Evolutionary conservation across 805 yeast genomes (phyloP).

Genomic region (Metschnikowia vanudenii): DNA sequence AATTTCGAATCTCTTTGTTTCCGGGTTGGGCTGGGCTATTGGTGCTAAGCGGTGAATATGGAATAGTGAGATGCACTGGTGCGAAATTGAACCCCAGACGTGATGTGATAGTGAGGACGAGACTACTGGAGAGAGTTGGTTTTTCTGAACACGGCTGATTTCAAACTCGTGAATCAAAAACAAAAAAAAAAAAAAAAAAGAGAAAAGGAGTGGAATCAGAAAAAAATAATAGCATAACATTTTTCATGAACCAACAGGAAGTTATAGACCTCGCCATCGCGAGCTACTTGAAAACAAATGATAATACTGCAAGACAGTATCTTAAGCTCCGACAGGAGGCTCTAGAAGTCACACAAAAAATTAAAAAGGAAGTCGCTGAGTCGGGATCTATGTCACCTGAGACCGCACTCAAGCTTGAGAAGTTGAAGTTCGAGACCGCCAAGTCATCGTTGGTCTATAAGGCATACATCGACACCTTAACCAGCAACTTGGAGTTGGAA

Average conservation of each 20-base stretch:
- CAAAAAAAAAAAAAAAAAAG: neutral
- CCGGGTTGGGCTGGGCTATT: slow-evolving; percentile 64
- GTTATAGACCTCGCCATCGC: slow-evolving; percentile 32
- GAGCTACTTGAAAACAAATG: slow-evolving; percentile 32
- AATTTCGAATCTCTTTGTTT: slow-evolving; percentile 48
- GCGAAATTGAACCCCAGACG: slow-evolving; percentile 3
- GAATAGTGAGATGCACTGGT: slow-evolving; percentile 6
- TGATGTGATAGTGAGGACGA: neutral
- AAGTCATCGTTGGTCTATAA: slow-evolving; percentile 25
- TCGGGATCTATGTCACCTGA: slow-evolving; percentile 13
- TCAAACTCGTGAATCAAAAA: neutral
- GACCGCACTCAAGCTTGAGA: slow-evolving; percentile 18
- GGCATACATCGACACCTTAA: slow-evolving; percentile 26
- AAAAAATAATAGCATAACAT: too few relatives aligned
- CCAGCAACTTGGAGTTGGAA: slow-evolving; percentile 20
- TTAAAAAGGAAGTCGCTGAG: slow-evolving; percentile 12
- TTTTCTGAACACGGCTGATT: neutral
- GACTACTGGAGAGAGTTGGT: neutral
- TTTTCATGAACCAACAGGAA: slow-evolving; percentile 28
- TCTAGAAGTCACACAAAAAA: slow-evolving; percentile 10
- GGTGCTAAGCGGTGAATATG: slow-evolving; percentile 41
- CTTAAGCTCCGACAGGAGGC: slow-evolving; percentile 33
- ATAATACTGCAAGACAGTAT: slow-evolving; percentile 33
- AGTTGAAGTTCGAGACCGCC: slow-evolving; percentile 32
- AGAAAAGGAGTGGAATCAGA: too few relatives aligned